Evolutionary conservation across 2,329 filamentous ascomycete species (phyloP).

Genomic region (Aspergillus sp.): DNA sequence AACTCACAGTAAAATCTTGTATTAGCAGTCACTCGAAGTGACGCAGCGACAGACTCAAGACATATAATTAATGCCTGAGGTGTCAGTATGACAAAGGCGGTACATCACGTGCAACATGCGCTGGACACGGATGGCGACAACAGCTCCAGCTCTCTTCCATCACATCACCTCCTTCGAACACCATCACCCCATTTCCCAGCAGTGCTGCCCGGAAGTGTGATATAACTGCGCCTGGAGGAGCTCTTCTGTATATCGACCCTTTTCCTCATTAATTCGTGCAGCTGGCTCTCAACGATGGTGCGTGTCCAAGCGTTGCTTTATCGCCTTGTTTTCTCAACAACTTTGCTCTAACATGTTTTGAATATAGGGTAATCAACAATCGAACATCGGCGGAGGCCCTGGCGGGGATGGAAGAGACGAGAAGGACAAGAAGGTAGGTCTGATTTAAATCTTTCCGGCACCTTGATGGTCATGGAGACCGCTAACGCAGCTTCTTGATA

Average conservation of each 20-base stretch:
- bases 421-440: slow-evolving; percentile 82
- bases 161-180: slow-evolving; percentile 8
- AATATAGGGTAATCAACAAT: slow-evolving; percentile 54
- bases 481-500: slow-evolving; percentile 34
- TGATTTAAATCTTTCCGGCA: not conserved
- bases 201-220: not conserved
- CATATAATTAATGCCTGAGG: not conserved
- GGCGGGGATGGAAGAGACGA: slow-evolving; percentile 72
- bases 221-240: not conserved
- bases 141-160: slow-evolving; percentile 13
- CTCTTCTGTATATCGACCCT: not conserved
- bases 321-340: slow-evolving; percentile 2
- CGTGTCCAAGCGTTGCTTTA: slow-evolving; percentile 10
- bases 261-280: not conserved
- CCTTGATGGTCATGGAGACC: slow-evolving; percentile 1
- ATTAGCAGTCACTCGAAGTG: not conserved
- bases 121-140: slow-evolving; percentile 13
- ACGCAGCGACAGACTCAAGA: not conserved
- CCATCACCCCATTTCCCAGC: not conserved
- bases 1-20: too few relatives aligned
- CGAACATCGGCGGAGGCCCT: slow-evolving; percentile 69
- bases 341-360: slow-evolving; percentile 17
- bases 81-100: not conserved
- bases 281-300: slow-evolving; percentile 26
- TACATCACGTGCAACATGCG: slow-evolving; percentile 6